Conservation (phyloP, 352 stramenopile genomes). For the Phytophthora macrochlamydospora region DNA sequence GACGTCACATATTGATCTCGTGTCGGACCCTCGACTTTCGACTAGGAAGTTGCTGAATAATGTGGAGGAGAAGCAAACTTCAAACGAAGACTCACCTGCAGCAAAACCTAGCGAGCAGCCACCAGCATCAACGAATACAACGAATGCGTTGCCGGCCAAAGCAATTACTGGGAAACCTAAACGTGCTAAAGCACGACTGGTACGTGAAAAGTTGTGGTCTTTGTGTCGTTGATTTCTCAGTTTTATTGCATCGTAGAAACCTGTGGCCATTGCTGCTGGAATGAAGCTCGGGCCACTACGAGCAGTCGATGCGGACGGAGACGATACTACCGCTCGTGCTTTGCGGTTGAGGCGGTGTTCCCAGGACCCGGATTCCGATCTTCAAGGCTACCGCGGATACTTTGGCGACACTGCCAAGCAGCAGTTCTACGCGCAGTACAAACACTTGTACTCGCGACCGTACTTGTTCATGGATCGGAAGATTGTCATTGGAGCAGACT, state of each 20-base stretch:
- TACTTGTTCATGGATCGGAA: slow-evolving; percentile 64
- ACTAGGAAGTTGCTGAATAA: slow-evolving; percentile 4
- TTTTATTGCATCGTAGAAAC: slow-evolving; percentile 12
- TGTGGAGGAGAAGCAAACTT: slow-evolving; percentile 9
- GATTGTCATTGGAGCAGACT: slow-evolving; percentile 2
- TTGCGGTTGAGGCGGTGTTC: slow-evolving; percentile 37
- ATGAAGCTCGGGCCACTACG: not conserved
- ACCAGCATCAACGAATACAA: not conserved
- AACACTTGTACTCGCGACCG: slow-evolving; percentile 59
- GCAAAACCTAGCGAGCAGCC: not conserved
- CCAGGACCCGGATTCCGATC: slow-evolving; percentile 42
- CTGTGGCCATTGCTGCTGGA: not conserved
- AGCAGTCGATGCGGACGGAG: slow-evolving; percentile 5
- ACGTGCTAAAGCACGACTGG: slow-evolving; percentile 8
- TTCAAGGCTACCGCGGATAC: slow-evolving; percentile 58
- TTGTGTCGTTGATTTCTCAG: not conserved
- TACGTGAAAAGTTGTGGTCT: slow-evolving; percentile 3
- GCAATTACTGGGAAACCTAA: not conserved
- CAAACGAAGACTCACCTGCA: slow-evolving; percentile 2
- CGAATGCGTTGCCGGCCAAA: not conserved
- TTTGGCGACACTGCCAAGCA: slow-evolving; percentile 62
- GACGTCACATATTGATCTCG: slow-evolving; percentile 22
- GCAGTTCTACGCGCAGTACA: slow-evolving; percentile 71
- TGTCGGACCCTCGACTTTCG: slow-evolving; percentile 6
- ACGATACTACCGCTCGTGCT: slow-evolving; percentile 26